Conservation (phyloP, 2,329 filamentous ascomycete genomes). For the Stachybotrys echinatus region DNA sequence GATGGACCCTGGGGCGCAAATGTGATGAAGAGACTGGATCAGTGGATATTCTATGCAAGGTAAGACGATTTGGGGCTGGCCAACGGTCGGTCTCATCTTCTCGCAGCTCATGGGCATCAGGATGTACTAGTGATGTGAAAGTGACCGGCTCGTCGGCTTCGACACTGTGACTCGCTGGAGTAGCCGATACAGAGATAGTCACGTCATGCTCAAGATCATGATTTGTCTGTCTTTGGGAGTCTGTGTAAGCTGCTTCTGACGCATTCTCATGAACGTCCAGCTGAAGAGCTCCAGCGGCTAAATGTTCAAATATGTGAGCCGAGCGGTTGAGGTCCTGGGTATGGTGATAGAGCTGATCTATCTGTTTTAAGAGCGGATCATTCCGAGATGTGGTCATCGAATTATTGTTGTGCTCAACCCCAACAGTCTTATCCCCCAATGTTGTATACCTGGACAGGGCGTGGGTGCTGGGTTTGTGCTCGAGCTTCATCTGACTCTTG, state of each 20-base stretch:
- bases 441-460: background rate
- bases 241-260: background rate
- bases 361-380: slow-evolving; percentile 14
- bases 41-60: slow-evolving; percentile 8
- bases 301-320: slow-evolving; percentile 27
- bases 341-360: slow-evolving; percentile 25
- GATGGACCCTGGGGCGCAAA: slow-evolving; percentile 13
- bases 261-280: background rate
- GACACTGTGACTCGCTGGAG: background rate
- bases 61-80: background rate
- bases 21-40: slow-evolving; percentile 9
- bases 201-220: background rate
- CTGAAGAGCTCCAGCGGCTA: slow-evolving; percentile 16
- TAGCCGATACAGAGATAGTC: background rate
- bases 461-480: background rate
- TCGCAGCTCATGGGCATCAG: background rate
- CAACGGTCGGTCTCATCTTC: background rate
- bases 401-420: background rate
- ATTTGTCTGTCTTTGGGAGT: background rate
- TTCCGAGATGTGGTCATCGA: background rate
- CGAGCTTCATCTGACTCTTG: background rate
- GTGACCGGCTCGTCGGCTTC: slow-evolving; percentile 1
- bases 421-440: background rate
- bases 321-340: slow-evolving; percentile 25
- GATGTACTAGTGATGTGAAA: background rate